Conservation (phyloP, 768 basidiomycete genomes). For the Rhodotorula diobovata region DNA sequence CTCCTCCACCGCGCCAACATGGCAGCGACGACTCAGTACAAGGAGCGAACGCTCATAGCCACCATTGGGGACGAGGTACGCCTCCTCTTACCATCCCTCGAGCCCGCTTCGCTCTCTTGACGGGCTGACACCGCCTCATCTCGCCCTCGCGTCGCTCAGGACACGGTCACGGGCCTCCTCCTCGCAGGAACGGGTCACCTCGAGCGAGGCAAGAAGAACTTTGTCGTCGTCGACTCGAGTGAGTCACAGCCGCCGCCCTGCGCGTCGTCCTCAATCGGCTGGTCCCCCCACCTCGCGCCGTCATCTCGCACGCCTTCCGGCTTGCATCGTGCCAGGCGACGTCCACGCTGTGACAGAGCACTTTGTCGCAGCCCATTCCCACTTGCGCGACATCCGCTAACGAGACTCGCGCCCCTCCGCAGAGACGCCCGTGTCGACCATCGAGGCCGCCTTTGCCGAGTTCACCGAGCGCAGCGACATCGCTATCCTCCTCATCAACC, state of each 20-base stretch:
- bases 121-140: neutral
- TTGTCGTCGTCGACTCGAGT: slow-evolving; percentile 92
- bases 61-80: slow-evolving; percentile 95
- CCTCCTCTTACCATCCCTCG: neutral
- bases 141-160: slow-evolving; percentile 54
- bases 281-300: too few species aligned
- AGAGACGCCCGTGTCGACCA: slow-evolving; percentile 87
- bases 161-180: slow-evolving; percentile 91
- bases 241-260: slow-evolving; percentile 41
- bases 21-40: slow-evolving; percentile 32
- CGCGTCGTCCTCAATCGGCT: neutral
- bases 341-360: too few species aligned
- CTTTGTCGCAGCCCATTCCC: too few species aligned
- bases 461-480: slow-evolving; percentile 92
- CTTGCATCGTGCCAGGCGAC: too few species aligned
- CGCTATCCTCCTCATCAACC: slow-evolving; percentile 94
- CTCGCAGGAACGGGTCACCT: slow-evolving; percentile 93
- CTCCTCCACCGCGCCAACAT: neutral
- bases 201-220: slow-evolving; percentile 93
- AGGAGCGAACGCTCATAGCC: slow-evolving; percentile 75
- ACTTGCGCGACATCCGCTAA: too few species aligned
- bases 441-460: slow-evolving; percentile 88
- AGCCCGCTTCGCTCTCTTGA: neutral
- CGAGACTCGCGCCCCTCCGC: neutral
- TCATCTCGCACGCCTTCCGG: slow-evolving; percentile 5